These are phyloP conservation scores for Astrothelium macrocarpum DNA, from an alignment of 495 filamentous ascomycete genomes.

Conservation along the genomic window DNA sequence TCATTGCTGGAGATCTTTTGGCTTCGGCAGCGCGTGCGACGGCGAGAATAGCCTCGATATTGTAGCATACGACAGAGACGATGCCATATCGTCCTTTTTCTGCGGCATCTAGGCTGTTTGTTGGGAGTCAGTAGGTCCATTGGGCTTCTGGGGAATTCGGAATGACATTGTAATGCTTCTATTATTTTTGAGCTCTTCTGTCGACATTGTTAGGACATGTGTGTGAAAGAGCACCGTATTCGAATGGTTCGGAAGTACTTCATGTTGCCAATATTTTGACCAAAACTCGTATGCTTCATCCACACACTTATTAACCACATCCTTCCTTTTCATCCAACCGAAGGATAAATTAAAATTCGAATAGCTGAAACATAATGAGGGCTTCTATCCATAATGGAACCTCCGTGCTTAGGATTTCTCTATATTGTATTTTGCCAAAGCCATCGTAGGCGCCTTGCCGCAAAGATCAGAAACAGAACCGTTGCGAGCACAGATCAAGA, in stretches of 20 bases:
- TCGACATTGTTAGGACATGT: background rate
- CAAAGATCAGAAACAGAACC: too few relatives aligned
- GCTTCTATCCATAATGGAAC: too few relatives aligned
- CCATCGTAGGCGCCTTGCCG: too few relatives aligned
- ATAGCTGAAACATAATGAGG: too few relatives aligned
- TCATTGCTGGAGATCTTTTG: slow-evolving; percentile 7
- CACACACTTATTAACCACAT: too few relatives aligned
- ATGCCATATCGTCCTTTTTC: slow-evolving; percentile 5
- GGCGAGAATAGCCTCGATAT: slow-evolving; percentile 11
- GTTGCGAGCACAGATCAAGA: too few relatives aligned
- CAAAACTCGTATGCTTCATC: too few relatives aligned
- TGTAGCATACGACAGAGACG: slow-evolving; percentile 7
- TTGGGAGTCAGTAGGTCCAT: background rate
- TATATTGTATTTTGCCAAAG: too few relatives aligned
- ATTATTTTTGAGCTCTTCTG: slow-evolving; percentile 34
- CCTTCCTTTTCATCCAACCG: too few relatives aligned
- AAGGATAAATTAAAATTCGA: too few relatives aligned
- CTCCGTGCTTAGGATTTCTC: too few relatives aligned
- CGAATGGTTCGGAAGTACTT: background rate
- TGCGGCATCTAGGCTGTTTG: slow-evolving; percentile 1
- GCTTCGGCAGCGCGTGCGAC: slow-evolving; percentile 7
- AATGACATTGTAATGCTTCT: slow-evolving; percentile 49
- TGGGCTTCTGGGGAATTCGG: background rate
- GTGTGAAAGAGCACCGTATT: too few relatives aligned
- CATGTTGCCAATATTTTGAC: background rate